Conservation (phyloP, 2,329 filamentous ascomycete species). For the Fusarium marasasianum region DNA sequence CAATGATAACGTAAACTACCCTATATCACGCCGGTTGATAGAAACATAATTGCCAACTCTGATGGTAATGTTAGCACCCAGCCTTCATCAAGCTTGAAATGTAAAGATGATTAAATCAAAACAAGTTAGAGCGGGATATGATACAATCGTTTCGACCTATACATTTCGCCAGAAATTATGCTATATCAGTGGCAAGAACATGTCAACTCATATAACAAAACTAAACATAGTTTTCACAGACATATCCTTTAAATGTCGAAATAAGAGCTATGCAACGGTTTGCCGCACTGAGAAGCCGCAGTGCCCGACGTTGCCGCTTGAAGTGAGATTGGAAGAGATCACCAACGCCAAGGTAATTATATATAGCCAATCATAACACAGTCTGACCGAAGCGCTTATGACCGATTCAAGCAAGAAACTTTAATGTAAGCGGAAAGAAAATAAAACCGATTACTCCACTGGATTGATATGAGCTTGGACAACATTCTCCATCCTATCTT, state of each 20-base stretch:
- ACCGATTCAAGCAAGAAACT: not conserved
- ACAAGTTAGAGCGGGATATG: not conserved
- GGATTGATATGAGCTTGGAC: not conserved
- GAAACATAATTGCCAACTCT: not conserved
- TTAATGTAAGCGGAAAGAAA: slow-evolving; percentile 4
- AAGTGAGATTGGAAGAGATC: not conserved
- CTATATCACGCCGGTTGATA: not conserved
- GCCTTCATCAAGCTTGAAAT: not conserved
- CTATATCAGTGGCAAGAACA: not conserved
- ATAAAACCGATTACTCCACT: not conserved
- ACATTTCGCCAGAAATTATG: not conserved
- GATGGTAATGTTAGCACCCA: not conserved
- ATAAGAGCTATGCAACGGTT: not conserved
- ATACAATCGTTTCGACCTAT: not conserved
- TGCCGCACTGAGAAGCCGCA: not conserved
- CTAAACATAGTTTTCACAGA: not conserved
- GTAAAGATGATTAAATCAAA: not conserved
- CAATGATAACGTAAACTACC: not conserved
- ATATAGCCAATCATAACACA: not conserved
- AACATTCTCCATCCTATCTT: slow-evolving; percentile 7
- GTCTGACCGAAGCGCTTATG: not conserved
- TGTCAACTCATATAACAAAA: not conserved
- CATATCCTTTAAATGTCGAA: not conserved
- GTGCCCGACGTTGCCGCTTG: not conserved
- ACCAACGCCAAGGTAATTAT: not conserved